phyloP scores from a whole-genome alignment of 352 stramenopile species.

The Globisporangium paddicum region DNA sequence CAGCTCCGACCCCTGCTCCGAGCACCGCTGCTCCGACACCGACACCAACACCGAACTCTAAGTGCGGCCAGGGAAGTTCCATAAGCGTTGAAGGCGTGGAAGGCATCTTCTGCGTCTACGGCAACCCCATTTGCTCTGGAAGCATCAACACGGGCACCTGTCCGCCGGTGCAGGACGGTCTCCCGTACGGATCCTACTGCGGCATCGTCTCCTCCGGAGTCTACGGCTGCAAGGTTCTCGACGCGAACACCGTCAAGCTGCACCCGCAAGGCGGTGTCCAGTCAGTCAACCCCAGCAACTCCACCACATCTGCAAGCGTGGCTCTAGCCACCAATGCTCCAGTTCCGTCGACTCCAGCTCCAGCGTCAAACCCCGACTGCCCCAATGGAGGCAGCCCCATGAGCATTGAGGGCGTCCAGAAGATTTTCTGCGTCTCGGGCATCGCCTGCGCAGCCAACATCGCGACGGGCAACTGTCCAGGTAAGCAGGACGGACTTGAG shows the following conservation, averaged over 20 bases:
- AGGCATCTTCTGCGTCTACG: not conserved
- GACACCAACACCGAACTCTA: conserved; percentile 52
- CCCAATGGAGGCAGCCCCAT: not conserved
- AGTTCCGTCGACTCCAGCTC: no score
- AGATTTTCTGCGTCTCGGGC: not conserved
- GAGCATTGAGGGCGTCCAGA: not conserved
- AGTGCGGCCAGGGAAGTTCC: not conserved
- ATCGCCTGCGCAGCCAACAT: conserved; percentile 7
- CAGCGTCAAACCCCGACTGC: not conserved
- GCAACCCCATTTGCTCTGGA: not conserved
- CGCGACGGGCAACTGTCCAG: conserved; percentile 2
- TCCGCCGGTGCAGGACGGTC: not conserved
- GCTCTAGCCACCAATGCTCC: not conserved
- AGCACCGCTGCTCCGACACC: not conserved
- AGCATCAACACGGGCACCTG: not conserved
- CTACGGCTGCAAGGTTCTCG: conserved; percentile 17
- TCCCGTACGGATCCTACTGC: conserved; percentile 13
- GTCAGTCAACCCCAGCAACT: not conserved
- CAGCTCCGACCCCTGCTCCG: not conserved
- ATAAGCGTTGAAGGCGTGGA: not conserved
- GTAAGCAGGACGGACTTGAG: not conserved
- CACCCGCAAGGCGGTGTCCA: not conserved
- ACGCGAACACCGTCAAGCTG: not conserved
- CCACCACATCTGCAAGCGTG: not conserved
- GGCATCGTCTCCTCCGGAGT: conserved; percentile 13